Evolutionary conservation across 2,329 filamentous ascomycete genomes (phyloP), one percentile per base, ranked within the genome.

Genomic region (Claviceps monticola): DNA sequence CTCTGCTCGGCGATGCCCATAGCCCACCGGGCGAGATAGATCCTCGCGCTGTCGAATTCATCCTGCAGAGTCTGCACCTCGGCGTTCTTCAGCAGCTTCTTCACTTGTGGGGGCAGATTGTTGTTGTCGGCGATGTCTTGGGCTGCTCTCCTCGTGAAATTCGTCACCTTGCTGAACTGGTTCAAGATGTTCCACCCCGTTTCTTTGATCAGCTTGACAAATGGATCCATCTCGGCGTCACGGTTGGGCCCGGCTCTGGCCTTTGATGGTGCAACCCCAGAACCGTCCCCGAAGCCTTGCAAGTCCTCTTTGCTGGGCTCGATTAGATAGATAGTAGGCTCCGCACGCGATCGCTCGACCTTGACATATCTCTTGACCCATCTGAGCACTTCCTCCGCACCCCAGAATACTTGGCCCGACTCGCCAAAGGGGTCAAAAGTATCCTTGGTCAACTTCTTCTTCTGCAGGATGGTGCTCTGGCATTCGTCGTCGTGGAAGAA

Each of bases 401-500:
- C 94, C 93, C 94, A 98, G 63, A 96, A 97, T 74, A 95, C 84
- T 64, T 86, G 80, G 0, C 91, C 91, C 56, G 78, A 78, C 56
- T 88, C 86, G 16, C 84, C 83, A 65, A 96, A 96, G 0, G 90
- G 90, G 60, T 96, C 89, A 61, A 98, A 97, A 44, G 74, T 87
- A 59, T 96, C 88, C 55, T 78, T 79, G 0, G 88, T 81, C 50
- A 87, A 74, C 68, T 84, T 88, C 75, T 93, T 95, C 71, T 94
- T 88, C 68, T 97, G 91, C 52, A 94, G 69, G 21, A 97, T 95
- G 0, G 93, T 98, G 50, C 86, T 94, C 68, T 95, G 86, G 62
- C 93, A 98, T 71, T 98, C 93, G 56, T 83, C 89, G 62, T 98
- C 93, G 65, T 98, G 93, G 70, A 98, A 98, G 71, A 98, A 98